These are phyloP conservation scores for Colletotrichum graminicola DNA, from an alignment of 2,329 filamentous ascomycete species.

Conservation along the genomic window DNA sequence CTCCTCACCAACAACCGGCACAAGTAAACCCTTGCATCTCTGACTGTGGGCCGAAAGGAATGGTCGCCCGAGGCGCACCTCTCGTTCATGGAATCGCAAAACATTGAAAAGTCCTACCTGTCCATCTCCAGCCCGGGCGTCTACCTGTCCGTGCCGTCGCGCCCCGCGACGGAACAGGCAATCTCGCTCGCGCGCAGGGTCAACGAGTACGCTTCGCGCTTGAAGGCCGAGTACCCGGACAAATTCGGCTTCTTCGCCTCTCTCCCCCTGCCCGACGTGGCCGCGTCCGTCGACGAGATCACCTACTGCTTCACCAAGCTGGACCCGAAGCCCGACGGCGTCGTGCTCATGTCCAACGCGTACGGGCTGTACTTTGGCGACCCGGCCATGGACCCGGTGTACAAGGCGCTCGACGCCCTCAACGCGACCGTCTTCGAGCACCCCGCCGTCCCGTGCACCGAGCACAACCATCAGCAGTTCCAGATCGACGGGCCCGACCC, in stretches of 20 bases:
- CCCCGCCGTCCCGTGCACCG: constrained; percentile 62
- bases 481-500: constrained; percentile 31
- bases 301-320: constrained; percentile 54
- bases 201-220: constrained; percentile 43
- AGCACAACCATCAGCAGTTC: constrained; percentile 34
- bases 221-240: constrained; percentile 43
- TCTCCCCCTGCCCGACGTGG: constrained; percentile 64
- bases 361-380: constrained; percentile 66
- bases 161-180: constrained; percentile 41
- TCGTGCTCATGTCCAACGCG: constrained; percentile 64
- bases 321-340: constrained; percentile 59
- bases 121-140: constrained; percentile 47
- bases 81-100: constrained; percentile 43
- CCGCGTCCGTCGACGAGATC: constrained; percentile 61
- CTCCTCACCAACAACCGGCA: too few relatives aligned
- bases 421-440: constrained; percentile 66
- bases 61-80: constrained; percentile 39
- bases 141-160: constrained; percentile 45
- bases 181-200: constrained; percentile 50
- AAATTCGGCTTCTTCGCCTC: constrained; percentile 65
- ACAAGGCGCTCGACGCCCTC: constrained; percentile 59
- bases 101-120: constrained; percentile 44
- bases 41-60: neutral
- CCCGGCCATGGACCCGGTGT: constrained; percentile 58
- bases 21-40: neutral